Evolutionary conservation across 176 grass and related monocot species (phyloP), one percentile per base, ranked within the genome.

Genomic region (Phyllostachys edulis): DNA sequence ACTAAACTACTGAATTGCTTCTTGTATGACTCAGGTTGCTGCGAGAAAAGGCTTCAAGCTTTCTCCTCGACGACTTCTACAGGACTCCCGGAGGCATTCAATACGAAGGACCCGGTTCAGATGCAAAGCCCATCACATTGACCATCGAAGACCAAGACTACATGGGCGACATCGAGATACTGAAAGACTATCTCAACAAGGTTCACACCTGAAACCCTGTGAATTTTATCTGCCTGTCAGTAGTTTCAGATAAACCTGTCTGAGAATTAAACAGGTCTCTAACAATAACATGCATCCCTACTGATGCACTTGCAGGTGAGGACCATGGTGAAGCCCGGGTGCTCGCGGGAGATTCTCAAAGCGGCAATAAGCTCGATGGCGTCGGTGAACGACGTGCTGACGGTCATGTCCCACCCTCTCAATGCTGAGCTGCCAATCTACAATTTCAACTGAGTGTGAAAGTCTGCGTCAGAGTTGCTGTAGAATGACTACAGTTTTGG

Each of bases 131-230:
- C 24, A 84, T 89, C 37, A 88, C 85, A 14, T 36, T 94, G 57
- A 80, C 80, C 54, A 86, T 91, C 7, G 89, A 94, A 74, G 81
- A 94, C 73, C 92, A 94, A 73, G 92, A 94, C 67, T 94, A 94
- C 83, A 89, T 94, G 86, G 92, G 92, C 0, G 80, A 90, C 71
- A 89, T 94, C 2, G 87, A 94, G 61, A 82, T 82, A 69, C 69
- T 94, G 42, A 90, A 94, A 62, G 64, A 82, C 3, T 91, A 81
- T 67, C 86, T 94, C 3, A 74, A 86, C 71, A 91, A 91, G 92
- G 92, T 94, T 55, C 39, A 36, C 24, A 57, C 32, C 24, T 63
- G n/a, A 74, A 71, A 86, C 67, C 17, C 21, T 24, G 4, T 81
- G 16, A 71, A 47, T 72, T 73, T 32, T 39, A 4, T 70, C 50